phyloP scores from a whole-genome alignment of 495 filamentous ascomycete genomes.

The Jackrogersella multiformis region DNA sequence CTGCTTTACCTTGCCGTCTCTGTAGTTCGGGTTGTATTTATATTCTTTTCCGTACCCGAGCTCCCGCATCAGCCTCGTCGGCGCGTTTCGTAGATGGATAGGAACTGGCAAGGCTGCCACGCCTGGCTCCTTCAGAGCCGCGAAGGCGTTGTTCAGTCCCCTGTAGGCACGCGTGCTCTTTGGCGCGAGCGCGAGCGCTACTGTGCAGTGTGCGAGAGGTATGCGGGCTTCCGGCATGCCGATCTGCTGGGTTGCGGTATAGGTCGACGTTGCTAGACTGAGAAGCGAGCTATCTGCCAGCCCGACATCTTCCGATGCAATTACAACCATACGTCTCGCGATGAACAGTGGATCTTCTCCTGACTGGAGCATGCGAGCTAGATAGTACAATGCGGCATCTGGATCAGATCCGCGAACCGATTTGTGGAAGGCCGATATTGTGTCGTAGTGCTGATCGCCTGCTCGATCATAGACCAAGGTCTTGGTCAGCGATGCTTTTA shows the following conservation, averaged over 20 bases:
- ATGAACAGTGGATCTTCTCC: slow-evolving; percentile 95
- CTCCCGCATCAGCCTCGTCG: slow-evolving; percentile 91
- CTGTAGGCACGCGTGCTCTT: slow-evolving; percentile 91
- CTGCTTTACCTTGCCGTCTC: slow-evolving; percentile 84
- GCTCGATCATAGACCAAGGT: slow-evolving; percentile 94
- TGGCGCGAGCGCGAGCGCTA: slow-evolving; percentile 80
- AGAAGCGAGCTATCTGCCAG: slow-evolving; percentile 89
- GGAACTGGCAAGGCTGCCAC: slow-evolving; percentile 82
- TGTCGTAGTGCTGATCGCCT: slow-evolving; percentile 95
- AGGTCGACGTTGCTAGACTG: slow-evolving; percentile 81
- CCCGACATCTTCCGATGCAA: slow-evolving; percentile 91
- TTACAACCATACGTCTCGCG: slow-evolving; percentile 88
- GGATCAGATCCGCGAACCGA: slow-evolving; percentile 86
- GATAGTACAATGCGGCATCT: slow-evolving; percentile 90
- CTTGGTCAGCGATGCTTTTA: slow-evolving; percentile 84
- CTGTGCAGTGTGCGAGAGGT: slow-evolving; percentile 84
- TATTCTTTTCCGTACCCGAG: slow-evolving; percentile 90
- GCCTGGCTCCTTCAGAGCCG: slow-evolving; percentile 78
- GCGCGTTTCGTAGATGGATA: slow-evolving; percentile 88
- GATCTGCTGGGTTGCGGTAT: slow-evolving; percentile 86
- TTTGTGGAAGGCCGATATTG: slow-evolving; percentile 97
- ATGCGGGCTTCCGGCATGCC: slow-evolving; percentile 96
- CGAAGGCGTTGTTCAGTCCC: slow-evolving; percentile 79
- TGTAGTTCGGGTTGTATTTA: slow-evolving; percentile 94
- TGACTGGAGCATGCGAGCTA: slow-evolving; percentile 93